A percentile compares a stretch with the other conserved stretches of the same genome.
phyloP scores from a whole-genome alignment of 306 rosid genomes.

The Macrotyloma uniflorum region DNA sequence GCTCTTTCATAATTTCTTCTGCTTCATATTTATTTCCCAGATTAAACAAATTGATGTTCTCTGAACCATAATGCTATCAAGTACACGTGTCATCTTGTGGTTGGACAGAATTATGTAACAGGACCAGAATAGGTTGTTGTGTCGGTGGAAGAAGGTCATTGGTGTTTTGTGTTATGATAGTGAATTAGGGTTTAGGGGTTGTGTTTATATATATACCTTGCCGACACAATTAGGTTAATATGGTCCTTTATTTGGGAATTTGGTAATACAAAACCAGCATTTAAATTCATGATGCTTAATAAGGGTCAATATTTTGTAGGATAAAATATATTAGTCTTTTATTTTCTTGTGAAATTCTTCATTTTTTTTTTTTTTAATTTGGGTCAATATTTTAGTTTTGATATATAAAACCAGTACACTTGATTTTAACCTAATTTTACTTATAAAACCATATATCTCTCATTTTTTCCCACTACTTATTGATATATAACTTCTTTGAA shows the following conservation, averaged over 20 bases:
- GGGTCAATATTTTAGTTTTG: no score
- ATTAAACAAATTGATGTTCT: background rate
- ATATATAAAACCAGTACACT: no score
- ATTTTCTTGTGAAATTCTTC: no score
- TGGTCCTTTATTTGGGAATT: background rate
- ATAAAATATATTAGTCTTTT: no score
- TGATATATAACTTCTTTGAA: no score
- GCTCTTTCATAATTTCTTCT: conserved; percentile 8
- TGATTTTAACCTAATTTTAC: no score
- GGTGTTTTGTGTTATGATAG: background rate
- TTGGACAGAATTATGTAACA: background rate
- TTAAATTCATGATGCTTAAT: no score
- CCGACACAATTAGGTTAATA: background rate
- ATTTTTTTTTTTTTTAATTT: no score
- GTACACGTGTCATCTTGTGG: background rate
- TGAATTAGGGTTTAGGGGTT: background rate
- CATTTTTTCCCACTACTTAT: no score
- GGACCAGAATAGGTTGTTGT: background rate
- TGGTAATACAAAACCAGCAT: no score
- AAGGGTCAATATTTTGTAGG: no score
- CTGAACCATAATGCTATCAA: background rate
- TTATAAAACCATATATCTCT: no score
- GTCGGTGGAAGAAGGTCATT: conserved; percentile 36
- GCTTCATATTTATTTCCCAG: background rate
- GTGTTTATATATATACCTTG: background rate